Evolutionary conservation across 495 filamentous ascomycete species (phyloP), one percentile per base, ranked within the genome.

Genomic region (Terfezia claveryi): DNA sequence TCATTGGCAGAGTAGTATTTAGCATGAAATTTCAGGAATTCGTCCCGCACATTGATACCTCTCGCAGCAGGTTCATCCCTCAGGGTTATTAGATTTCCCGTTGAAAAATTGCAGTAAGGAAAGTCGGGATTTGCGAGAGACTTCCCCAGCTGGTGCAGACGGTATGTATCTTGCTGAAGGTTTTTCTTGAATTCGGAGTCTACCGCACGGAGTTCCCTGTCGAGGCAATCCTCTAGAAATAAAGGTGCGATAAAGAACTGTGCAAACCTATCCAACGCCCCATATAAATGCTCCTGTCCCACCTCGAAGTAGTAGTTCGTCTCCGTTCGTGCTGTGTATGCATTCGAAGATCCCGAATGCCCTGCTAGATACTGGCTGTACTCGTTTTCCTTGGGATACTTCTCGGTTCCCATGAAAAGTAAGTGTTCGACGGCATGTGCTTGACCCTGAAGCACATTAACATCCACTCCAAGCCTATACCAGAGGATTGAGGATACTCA

Each of bases 111-210:
- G 66, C 82, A 82, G 63, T 84, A 94, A n/a, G 91, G 91, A 64
- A 96, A 92, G 41, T 80, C 79, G 4, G 82, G 79, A 68, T 89
- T 99, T 23, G 89, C 87, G 10, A 92, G 70, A 1, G 85, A 82
- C 68, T 94, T 95, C 64, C 84, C 84, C 36, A 99, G 74, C 66
- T 99, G 91, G 68, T 88, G 79, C 56, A 94, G 68, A 20, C 91
- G 81, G 92, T 92, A 99, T 56, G 77, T 71, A 66, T 99, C 91
- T 68, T 77, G 93, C 70, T 99, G 91, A 23, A 99, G 76, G 59
- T 99, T 99, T 74, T 99, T 96, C 74, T 99, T 99, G 70, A 96
- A 94, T 66, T 99, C 91, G 0, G 91, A 96, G 69, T 99, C 91
- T 17, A 99, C 91, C 17, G 91, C 91, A 57, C 73, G 77, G 57